Base-by-base conservation (phyloP, 2,329 filamentous ascomycete species). In the Fusarium camptoceras region DNA sequence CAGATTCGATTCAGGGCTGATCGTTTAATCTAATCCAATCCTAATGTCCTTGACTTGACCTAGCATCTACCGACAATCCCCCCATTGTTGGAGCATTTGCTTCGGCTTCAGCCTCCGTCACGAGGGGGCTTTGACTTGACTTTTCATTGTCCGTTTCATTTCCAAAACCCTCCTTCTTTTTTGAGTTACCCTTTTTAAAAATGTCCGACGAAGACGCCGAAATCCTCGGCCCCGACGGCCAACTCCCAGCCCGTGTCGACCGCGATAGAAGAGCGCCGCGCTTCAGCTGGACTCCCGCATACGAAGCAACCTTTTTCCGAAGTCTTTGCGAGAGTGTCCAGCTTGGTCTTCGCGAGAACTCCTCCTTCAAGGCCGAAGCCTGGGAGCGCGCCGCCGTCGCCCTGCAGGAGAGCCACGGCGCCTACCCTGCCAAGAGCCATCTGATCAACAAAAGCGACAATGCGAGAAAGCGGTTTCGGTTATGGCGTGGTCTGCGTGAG, bases 371-470 rank as follows among this genome's bases (percentile, higher is more conserved):
- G 78, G 81, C 84, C 20, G 86, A 88, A 73, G 87, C 87, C 3
- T 89, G 87, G 87, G 85, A 88, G 59, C 85, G 86, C 68, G 87
- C 87, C 47, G 83, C 84, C 58, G 79, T 82, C 48, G 86, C 85
- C 31, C 78, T 89, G 57, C 83, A 85, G 78, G 84, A 86, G 30
- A 83, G 83, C 56, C 87, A 89, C 72, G 81, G 81, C 73, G 86
- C 87, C 47, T 87, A 83, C 67, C 86, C 87, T n/a, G 84, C 87
- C 66, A 89, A 89, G 78, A 85, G 83, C 71, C 87, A 89, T 57
- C 83, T 89, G 37, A 88, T 89, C 77, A 89, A 89, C 80, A 89
- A 89, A 79, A 87, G 86, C 68, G 87, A 89, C 78, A 89, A 89
- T 76, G 87, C 87, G 63, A 83, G 87, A 53, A 89, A 89, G 77